phyloP scores from a whole-genome alignment of 2,329 filamentous ascomycete genomes.

The Laburnicola sp. region DNA sequence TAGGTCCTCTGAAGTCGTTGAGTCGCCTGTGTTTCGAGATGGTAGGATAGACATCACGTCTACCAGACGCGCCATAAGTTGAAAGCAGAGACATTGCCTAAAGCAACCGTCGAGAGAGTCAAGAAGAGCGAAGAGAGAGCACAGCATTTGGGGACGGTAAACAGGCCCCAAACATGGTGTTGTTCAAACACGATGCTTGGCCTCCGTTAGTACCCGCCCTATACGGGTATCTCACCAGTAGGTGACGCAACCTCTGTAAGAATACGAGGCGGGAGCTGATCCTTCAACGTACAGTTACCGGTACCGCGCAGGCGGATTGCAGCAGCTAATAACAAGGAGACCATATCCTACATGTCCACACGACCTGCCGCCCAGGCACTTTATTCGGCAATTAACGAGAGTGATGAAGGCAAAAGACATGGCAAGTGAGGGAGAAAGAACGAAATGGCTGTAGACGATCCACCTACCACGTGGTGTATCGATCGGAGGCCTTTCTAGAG shows the following conservation, averaged over 20 bases:
- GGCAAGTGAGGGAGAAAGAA: slow-evolving; percentile 14
- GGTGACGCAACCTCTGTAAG: background rate
- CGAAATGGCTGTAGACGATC: slow-evolving; percentile 21
- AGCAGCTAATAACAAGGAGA: slow-evolving; percentile 22
- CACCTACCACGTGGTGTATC: slow-evolving; percentile 11
- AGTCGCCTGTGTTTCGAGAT: too few relatives aligned
- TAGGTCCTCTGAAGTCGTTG: too few relatives aligned
- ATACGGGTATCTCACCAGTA: too few relatives aligned
- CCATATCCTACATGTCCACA: slow-evolving; percentile 21
- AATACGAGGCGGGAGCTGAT: slow-evolving; percentile 26
- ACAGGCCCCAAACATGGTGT: slow-evolving; percentile 9
- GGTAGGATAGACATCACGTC: too few relatives aligned
- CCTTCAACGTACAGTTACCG: slow-evolving; percentile 20
- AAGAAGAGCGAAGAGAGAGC: too few relatives aligned
- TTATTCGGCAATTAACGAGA: slow-evolving; percentile 22
- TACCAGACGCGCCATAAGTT: too few relatives aligned
- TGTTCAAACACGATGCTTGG: slow-evolving; percentile 35
- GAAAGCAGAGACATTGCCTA: too few relatives aligned
- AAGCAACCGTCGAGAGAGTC: too few relatives aligned
- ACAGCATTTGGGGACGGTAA: too few relatives aligned
- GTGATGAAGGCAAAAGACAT: slow-evolving; percentile 19
- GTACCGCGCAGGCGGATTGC: slow-evolving; percentile 27
- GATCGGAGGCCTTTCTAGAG: background rate
- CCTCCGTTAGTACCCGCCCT: slow-evolving; percentile 28
- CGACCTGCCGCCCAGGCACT: slow-evolving; percentile 26